A percentile compares a stretch with the other conserved stretches of the same genome.
These are phyloP conservation scores for Acacia pycnantha DNA, from an alignment of 331 rosid genomes.

Conservation along the genomic window DNA sequence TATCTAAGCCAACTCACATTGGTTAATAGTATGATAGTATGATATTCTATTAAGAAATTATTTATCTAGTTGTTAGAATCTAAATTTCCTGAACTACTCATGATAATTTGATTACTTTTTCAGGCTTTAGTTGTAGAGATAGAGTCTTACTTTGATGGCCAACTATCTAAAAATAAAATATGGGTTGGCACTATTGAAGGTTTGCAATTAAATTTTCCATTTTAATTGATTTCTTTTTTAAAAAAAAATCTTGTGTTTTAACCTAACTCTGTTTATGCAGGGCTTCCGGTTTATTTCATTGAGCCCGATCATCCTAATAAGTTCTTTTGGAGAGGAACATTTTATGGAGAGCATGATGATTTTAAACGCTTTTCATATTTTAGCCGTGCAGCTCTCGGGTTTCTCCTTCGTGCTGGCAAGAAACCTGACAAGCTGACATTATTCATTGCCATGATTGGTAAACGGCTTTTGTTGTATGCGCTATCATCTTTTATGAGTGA, in stretches of 20 bases:
- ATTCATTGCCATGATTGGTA: too few relatives aligned
- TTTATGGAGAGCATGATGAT: constrained; percentile 91
- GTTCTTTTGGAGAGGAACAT: constrained; percentile 80
- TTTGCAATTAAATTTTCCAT: constrained; percentile 28
- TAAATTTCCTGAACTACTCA: constrained; percentile 20
- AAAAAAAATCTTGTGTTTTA: constrained; percentile 16
- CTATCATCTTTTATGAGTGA: too few relatives aligned
- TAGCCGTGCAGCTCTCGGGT: constrained; percentile 95
- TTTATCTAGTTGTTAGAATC: constrained; percentile 1
- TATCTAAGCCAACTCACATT: too few relatives aligned
- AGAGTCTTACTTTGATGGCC: constrained; percentile 85
- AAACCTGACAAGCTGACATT: constrained; percentile 96
- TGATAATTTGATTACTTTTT: constrained; percentile 32
- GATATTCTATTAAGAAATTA: constrained; percentile 33
- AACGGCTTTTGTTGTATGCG: too few relatives aligned
- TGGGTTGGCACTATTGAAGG: constrained; percentile 98
- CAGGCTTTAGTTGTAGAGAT: constrained; percentile 72
- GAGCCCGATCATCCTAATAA: constrained; percentile 93
- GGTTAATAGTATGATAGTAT: too few relatives aligned
- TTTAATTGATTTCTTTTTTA: constrained; percentile 18
- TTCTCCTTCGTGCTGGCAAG: constrained; percentile 91
- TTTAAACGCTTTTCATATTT: constrained; percentile 89
- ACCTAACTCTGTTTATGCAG: constrained; percentile 46
- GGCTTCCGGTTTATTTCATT: constrained; percentile 96
- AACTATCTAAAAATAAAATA: constrained; percentile 75